Base-by-base conservation (phyloP, 1,139 yeast species). In the Hansenula lynferdii region DNA sequence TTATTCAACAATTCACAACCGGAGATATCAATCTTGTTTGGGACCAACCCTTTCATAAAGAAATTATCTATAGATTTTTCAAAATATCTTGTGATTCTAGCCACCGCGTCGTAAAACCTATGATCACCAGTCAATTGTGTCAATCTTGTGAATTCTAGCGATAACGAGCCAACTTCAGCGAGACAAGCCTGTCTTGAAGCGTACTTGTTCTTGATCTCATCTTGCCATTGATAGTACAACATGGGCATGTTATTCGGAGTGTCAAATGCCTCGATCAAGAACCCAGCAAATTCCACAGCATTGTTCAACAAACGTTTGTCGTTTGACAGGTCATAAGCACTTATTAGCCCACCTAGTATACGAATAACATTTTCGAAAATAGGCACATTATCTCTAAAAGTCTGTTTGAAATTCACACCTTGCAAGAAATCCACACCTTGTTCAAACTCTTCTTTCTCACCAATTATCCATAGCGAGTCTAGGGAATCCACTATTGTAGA, bases 341-440 rank as follows among this genome's bases (percentile, higher is more conserved):
- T 71, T 26, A 85, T 54, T 31, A 85, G 65, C 0, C 94, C 92
- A 10, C 92, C 94, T 36, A 85, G 62, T 62, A 79, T 77, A 42
- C 90, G 66, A 42, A 81, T 80, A 21, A 81, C 75, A 26, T 86
- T 77, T 52, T 84, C 92, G 54, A 83, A 80, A n/a, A 83, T 66
- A 39, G 85, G 85, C 38, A 82, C 77, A 24, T 61, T 58, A 10
- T 57, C 54, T 36, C 70, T 49, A 18, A 58, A 58, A 1, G 70
- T 57, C 27, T 58, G 51, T 10, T 70, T 62, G 53, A 81, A 80
- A 51, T 80, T 79, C 37, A 81, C 72, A 3, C 58, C 54, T 34
- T 66, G 61, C 23, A 85, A 69, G 65, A 74, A 72, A 6, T 64
- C 51, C 15, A 73, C 58, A 2, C 85, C 85, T 28, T 71, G 62